phyloP scores from a whole-genome alignment of 768 basidiomycete genomes.

The Hypholoma sublateritium region DNA sequence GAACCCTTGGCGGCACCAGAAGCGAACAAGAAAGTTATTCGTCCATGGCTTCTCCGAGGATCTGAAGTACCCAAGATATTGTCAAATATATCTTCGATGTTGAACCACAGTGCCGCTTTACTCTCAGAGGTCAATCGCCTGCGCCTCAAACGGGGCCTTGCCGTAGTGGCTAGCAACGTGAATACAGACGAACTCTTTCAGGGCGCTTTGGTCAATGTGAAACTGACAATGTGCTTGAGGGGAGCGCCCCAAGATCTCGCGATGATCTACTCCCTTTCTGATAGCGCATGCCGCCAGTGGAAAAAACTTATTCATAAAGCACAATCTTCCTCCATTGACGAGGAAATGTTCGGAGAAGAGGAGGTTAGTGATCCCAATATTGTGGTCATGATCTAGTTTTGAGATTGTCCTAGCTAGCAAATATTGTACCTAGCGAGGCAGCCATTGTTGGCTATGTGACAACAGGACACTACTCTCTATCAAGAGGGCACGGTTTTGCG shows the following conservation, averaged over 20 bases:
- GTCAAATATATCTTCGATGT: slow-evolving; percentile 33
- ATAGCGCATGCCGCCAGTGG: slow-evolving; percentile 53
- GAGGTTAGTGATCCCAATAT: slow-evolving; percentile 17
- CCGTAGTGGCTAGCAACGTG: slow-evolving; percentile 30
- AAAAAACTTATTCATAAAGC: slow-evolving; percentile 28
- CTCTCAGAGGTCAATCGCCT: slow-evolving; percentile 56
- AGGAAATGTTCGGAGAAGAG: slow-evolving; percentile 29
- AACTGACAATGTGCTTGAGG: slow-evolving; percentile 57
- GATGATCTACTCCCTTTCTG: slow-evolving; percentile 62
- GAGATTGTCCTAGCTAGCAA: slow-evolving; percentile 40
- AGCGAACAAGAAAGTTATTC: slow-evolving; percentile 8
- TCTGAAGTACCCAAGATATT: slow-evolving; percentile 46
- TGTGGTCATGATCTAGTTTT: background rate
- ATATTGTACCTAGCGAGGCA: slow-evolving; percentile 37
- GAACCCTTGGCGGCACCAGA: slow-evolving; percentile 30
- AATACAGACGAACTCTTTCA: slow-evolving; percentile 48
- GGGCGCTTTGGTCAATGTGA: slow-evolving; percentile 68
- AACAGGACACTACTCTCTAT: slow-evolving; percentile 80
- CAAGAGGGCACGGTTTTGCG: slow-evolving; percentile 74
- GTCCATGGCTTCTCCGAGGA: slow-evolving; percentile 75
- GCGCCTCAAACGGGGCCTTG: slow-evolving; percentile 53
- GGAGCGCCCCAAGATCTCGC: slow-evolving; percentile 79
- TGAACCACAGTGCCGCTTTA: slow-evolving; percentile 45
- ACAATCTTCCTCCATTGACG: slow-evolving; percentile 11
- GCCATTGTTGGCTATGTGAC: slow-evolving; percentile 80